Percentiles rank a stretch among this genome's conserved stretches.
Evolutionary conservation across 225 moss, liverwort and hornwort species (phyloP).

Genomic region (Thuidium tamariscinum): DNA sequence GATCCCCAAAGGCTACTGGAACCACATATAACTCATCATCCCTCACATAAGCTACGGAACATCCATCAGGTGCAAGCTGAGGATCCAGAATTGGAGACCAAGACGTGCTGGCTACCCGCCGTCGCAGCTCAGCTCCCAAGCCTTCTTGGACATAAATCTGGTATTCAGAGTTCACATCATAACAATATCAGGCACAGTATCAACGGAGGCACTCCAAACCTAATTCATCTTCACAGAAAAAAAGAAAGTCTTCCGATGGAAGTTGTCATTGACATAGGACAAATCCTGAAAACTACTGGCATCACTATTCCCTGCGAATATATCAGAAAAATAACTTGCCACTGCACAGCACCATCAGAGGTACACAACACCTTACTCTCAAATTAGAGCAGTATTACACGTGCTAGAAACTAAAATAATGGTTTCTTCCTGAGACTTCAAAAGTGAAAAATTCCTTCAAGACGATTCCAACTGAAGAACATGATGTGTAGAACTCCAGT

Average conservation of each 20-base stretch:
- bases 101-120: slow-evolving; percentile 80
- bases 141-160: slow-evolving; percentile 99
- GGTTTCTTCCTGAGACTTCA: not conserved
- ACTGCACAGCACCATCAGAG: not conserved
- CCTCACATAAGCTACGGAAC: slow-evolving; percentile 77
- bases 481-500: not conserved
- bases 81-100: slow-evolving; percentile 92
- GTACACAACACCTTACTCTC: not conserved
- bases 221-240: not conserved
- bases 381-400: not conserved
- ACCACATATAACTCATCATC: slow-evolving; percentile 83
- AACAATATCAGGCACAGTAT: not conserved
- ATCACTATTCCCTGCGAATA: not conserved
- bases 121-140: slow-evolving; percentile 69
- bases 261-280: not conserved
- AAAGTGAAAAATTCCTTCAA: not conserved
- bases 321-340: not conserved
- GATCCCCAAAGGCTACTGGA: slow-evolving; percentile 57
- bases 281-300: not conserved
- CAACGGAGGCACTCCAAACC: not conserved
- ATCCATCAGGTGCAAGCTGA: slow-evolving; percentile 92
- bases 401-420: not conserved
- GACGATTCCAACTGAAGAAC: not conserved
- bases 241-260: not conserved
- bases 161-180: not conserved